These are phyloP conservation scores for Fereydounia khargensis DNA, from an alignment of 1,284 basidiomycete species.

Conservation along the genomic window DNA sequence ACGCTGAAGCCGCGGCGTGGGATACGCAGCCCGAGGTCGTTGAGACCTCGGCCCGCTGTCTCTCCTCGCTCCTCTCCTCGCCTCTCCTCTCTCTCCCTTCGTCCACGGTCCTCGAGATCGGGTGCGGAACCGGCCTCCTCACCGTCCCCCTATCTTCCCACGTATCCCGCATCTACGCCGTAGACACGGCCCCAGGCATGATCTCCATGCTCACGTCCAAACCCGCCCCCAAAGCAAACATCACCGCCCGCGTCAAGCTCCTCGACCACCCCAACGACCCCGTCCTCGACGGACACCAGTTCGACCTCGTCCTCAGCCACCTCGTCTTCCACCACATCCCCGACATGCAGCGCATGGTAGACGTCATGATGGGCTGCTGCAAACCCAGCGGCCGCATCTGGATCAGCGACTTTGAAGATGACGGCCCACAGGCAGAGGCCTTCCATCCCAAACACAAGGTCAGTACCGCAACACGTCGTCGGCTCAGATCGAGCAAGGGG, in stretches of 20 bases:
- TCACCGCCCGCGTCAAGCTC: constrained; percentile 14
- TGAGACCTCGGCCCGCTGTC: constrained; percentile 14
- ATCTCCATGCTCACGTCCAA: constrained; percentile 27
- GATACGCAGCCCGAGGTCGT: constrained; percentile 29
- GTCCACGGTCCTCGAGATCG: constrained; percentile 16
- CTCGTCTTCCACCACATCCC: constrained; percentile 36
- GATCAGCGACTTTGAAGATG: constrained; percentile 27
- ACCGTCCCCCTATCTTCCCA: constrained; percentile 15
- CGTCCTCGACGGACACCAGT: constrained; percentile 8
- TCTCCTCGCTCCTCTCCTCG: constrained; percentile 8
- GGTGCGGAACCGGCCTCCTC: constrained; percentile 26
- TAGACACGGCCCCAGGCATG: constrained; percentile 27
- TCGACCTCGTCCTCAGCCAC: constrained; percentile 21
- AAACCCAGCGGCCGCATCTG: constrained; percentile 9
- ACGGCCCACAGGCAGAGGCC: constrained; percentile 11
- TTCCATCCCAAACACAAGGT: constrained; percentile 36
- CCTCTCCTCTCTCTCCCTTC: constrained; percentile 4
- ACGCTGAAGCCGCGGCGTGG: constrained; percentile 23
- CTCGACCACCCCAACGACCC: constrained; percentile 21
- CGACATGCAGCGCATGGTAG: constrained; percentile 11
- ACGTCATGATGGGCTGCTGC: constrained; percentile 13
- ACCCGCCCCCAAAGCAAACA: neutral
- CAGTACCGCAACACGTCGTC: neutral
- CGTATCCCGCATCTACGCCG: constrained; percentile 8
- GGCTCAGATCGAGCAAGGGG: no score